phyloP scores from a whole-genome alignment of 2,329 filamentous ascomycete genomes.

The Coleophoma eucalyptorum region DNA sequence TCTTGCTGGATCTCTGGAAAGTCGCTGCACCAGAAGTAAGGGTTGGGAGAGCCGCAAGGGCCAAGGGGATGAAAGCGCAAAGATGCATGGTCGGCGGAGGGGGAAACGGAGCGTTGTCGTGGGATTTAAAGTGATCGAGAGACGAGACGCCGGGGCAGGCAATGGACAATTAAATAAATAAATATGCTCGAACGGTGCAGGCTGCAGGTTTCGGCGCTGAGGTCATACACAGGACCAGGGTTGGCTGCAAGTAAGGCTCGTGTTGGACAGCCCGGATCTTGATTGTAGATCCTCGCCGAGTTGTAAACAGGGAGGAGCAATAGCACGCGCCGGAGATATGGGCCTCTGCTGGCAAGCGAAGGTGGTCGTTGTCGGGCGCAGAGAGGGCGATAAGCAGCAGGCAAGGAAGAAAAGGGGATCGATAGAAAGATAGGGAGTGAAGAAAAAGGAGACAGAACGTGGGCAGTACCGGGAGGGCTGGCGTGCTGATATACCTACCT shows the following conservation, averaged over 20 bases:
- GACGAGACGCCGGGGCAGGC: neutral
- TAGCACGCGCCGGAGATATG: too few relatives aligned
- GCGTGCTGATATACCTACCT: too few relatives aligned
- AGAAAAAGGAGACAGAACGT: too few relatives aligned
- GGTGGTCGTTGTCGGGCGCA: too few relatives aligned
- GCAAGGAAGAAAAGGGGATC: too few relatives aligned
- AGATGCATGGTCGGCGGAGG: neutral
- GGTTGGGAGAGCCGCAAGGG: neutral
- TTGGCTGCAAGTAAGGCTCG: neutral
- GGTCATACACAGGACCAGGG: neutral
- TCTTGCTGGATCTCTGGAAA: slow-evolving; percentile 47
- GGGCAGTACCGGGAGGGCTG: too few relatives aligned
- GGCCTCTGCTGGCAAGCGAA: too few relatives aligned
- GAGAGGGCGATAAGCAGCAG: too few relatives aligned
- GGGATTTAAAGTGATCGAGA: neutral
- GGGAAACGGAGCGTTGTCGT: neutral
- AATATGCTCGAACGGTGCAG: neutral
- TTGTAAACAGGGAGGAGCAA: too few relatives aligned
- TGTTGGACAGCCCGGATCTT: neutral
- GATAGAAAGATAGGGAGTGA: too few relatives aligned
- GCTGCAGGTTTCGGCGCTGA: neutral
- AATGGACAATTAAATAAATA: neutral
- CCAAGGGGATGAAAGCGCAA: neutral
- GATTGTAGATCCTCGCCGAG: too few relatives aligned
- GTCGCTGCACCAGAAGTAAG: slow-evolving; percentile 3